phyloP scores from a whole-genome alignment of 2,329 filamentous ascomycete species.

The Tolypocladium cylindrosporum region DNA sequence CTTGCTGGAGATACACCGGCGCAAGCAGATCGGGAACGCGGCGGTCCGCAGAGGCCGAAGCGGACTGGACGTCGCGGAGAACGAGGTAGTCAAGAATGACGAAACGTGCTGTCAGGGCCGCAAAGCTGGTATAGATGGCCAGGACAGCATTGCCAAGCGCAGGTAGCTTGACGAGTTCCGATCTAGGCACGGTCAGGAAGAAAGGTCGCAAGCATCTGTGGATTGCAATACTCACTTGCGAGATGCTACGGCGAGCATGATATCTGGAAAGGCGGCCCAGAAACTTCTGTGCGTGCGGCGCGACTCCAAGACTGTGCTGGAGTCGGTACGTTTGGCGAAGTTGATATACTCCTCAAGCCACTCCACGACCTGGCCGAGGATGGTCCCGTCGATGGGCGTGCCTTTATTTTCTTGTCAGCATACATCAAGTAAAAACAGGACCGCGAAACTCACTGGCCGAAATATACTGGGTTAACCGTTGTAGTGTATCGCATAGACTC shows the following conservation, averaged over 20 bases:
- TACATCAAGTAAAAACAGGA: background rate
- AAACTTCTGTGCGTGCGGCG: constrained; percentile 35
- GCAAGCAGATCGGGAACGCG: constrained; percentile 15
- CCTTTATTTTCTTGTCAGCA: constrained; percentile 24
- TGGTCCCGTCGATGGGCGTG: constrained; percentile 29
- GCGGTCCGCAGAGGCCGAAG: constrained; percentile 2
- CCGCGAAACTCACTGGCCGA: constrained; percentile 14
- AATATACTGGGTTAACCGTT: constrained; percentile 27
- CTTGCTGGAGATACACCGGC: constrained; percentile 32
- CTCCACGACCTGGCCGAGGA: constrained; percentile 31
- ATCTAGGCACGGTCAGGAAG: background rate
- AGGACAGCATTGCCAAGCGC: constrained; percentile 5
- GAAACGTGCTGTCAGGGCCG: constrained; percentile 42
- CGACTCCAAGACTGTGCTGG: constrained; percentile 28
- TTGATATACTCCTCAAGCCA: constrained; percentile 42
- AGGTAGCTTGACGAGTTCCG: constrained; percentile 1
- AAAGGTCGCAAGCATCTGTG: background rate
- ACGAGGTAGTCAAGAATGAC: constrained; percentile 33
- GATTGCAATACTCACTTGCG: constrained; percentile 27
- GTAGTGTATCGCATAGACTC: constrained; percentile 19
- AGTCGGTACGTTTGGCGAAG: constrained; percentile 24
- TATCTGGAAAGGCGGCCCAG: constrained; percentile 42
- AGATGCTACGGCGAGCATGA: constrained; percentile 25
- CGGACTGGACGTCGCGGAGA: constrained; percentile 9
- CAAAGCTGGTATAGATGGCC: constrained; percentile 29